Conservation (phyloP, 2,329 filamentous ascomycete species). For the Neurospora sp. region DNA sequence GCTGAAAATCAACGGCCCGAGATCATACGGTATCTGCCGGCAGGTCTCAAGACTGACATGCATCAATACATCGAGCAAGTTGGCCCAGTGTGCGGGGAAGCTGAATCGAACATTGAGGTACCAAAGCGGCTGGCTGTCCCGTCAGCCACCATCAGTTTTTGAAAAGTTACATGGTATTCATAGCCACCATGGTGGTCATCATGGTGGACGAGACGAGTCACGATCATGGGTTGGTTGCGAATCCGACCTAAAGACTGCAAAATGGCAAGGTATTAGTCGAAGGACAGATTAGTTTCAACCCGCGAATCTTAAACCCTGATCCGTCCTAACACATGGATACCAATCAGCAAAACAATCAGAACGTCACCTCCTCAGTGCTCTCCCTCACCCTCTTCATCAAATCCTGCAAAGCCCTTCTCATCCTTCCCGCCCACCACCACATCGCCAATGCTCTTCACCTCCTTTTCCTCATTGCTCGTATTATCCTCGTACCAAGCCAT, state of each 20-base stretch:
- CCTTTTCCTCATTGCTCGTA: slow-evolving; percentile 2
- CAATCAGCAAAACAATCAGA: slow-evolving; percentile 13
- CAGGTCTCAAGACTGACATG: background rate
- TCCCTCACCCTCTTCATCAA: slow-evolving; percentile 19
- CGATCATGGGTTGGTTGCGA: background rate
- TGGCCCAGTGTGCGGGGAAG: background rate
- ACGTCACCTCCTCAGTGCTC: slow-evolving; percentile 21
- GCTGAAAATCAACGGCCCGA: no score
- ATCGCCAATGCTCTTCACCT: slow-evolving; percentile 20
- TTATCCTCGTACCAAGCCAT: slow-evolving; percentile 25
- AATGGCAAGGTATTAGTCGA: background rate
- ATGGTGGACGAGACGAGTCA: background rate
- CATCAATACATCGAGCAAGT: background rate
- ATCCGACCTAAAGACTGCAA: background rate
- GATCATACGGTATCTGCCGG: background rate
- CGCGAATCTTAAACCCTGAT: background rate
- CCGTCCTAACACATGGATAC: background rate
- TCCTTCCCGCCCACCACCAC: slow-evolving; percentile 23
- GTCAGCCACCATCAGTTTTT: background rate
- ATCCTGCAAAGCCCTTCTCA: slow-evolving; percentile 15
- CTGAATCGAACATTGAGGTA: background rate
- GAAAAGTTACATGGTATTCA: background rate
- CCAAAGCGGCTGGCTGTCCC: background rate
- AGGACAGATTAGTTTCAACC: background rate
- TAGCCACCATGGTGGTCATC: background rate